Percentiles rank a stretch among this genome's conserved stretches.
These are phyloP conservation scores for Neofusicoccum cordaticola DNA, from an alignment of 2,329 filamentous ascomycete genomes.

Conservation along the genomic window DNA sequence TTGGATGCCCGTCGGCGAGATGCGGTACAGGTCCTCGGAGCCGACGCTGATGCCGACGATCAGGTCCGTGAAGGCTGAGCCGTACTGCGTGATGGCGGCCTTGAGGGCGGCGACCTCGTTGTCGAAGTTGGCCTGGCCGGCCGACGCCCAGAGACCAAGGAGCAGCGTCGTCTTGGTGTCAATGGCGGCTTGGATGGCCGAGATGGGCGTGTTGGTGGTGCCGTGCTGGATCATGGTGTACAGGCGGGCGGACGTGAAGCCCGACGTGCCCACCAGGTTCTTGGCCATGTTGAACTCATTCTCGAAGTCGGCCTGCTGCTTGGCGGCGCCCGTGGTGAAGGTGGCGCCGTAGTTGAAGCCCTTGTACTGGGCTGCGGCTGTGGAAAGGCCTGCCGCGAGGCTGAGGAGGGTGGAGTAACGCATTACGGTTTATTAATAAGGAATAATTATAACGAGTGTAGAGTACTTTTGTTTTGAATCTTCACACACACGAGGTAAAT, in stretches of 20 bases:
- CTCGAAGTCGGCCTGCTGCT: constrained; percentile 65
- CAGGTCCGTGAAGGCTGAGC: constrained; percentile 60
- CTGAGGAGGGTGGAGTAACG: constrained; percentile 7
- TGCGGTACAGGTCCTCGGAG: constrained; percentile 67
- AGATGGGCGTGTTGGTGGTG: constrained; percentile 62
- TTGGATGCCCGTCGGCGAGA: constrained; percentile 64
- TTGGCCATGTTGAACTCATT: constrained; percentile 66
- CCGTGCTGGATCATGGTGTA: constrained; percentile 73
- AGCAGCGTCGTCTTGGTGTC: constrained; percentile 74
- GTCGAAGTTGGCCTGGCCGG: constrained; percentile 58
- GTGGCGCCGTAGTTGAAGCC: constrained; percentile 74
- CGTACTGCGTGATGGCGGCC: constrained; percentile 67
- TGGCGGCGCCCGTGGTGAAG: constrained; percentile 59
- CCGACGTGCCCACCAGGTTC: constrained; percentile 60
- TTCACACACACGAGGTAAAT: not conserved
- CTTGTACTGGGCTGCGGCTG: constrained; percentile 42
- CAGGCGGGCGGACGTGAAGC: constrained; percentile 69
- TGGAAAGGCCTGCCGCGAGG: constrained; percentile 13
- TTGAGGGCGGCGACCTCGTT: constrained; percentile 74
- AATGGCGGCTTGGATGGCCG: constrained; percentile 77
- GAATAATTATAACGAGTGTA: constrained; percentile 5
- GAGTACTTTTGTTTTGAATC: not conserved
- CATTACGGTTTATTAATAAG: constrained; percentile 1
- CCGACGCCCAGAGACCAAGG: constrained; percentile 81
- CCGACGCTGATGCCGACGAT: constrained; percentile 84